Evolutionary conservation across 768 basidiomycete species (phyloP).

Genomic region (Sutorius australiensis): DNA sequence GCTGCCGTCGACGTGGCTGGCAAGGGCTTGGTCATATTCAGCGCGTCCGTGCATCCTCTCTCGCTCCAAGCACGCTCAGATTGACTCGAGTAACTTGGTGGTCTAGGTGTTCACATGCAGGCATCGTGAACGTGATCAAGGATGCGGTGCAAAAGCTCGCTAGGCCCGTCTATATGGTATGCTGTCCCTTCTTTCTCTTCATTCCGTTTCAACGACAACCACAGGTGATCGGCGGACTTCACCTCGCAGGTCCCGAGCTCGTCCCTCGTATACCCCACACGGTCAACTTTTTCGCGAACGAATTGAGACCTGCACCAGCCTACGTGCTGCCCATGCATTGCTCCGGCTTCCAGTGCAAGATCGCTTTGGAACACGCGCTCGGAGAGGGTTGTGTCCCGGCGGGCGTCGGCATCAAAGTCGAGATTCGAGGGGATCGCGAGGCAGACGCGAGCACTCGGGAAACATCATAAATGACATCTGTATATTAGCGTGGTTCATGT

Average conservation of each 20-base stretch:
- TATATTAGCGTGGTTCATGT: neutral
- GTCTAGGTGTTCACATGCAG: slow-evolving; percentile 68
- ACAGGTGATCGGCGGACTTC: slow-evolving; percentile 77
- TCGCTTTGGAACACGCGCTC: slow-evolving; percentile 63
- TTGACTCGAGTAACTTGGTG: neutral
- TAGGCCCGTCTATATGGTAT: slow-evolving; percentile 74
- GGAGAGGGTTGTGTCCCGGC: slow-evolving; percentile 77
- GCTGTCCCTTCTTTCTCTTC: neutral
- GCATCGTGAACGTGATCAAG: slow-evolving; percentile 78
- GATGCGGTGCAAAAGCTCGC: slow-evolving; percentile 60
- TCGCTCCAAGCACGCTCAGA: neutral
- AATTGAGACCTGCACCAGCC: slow-evolving; percentile 56
- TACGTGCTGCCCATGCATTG: slow-evolving; percentile 86
- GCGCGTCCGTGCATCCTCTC: slow-evolving; percentile 53
- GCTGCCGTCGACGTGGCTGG: slow-evolving; percentile 72
- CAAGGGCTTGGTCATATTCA: slow-evolving; percentile 80
- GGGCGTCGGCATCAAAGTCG: slow-evolving; percentile 66
- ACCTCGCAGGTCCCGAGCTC: slow-evolving; percentile 72
- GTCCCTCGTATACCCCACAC: slow-evolving; percentile 62
- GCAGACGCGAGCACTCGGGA: slow-evolving; percentile 30
- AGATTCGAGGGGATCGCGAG: slow-evolving; percentile 47
- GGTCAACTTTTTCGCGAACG: slow-evolving; percentile 62
- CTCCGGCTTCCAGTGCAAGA: slow-evolving; percentile 72
- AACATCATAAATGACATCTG: neutral
- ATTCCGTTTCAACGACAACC: neutral